Conservation (phyloP, 2,329 filamentous ascomycete species). For the Scedosporium boydii region DNA sequence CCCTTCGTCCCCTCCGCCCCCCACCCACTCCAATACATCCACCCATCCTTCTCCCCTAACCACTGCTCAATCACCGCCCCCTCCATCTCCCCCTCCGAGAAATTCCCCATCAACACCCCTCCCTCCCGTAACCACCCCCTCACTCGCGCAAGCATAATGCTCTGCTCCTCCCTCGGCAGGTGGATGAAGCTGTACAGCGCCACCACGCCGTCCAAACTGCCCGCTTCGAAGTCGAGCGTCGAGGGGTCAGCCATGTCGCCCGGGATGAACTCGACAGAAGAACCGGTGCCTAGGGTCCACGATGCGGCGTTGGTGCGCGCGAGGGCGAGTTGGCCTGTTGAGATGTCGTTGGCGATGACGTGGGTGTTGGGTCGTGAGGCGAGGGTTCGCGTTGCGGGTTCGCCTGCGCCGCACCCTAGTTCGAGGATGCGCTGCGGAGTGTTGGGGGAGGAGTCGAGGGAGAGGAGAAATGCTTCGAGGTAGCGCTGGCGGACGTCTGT, state of each 20-base stretch:
- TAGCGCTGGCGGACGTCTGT: slow-evolving; percentile 22
- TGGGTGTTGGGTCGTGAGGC: slow-evolving; percentile 8
- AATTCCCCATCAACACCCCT: slow-evolving; percentile 39
- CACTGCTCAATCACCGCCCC: slow-evolving; percentile 23
- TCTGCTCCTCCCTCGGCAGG: slow-evolving; percentile 41
- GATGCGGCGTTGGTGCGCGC: slow-evolving; percentile 11
- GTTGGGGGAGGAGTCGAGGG: slow-evolving; percentile 10
- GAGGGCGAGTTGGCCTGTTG: slow-evolving; percentile 25
- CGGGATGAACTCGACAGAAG: slow-evolving; percentile 16
- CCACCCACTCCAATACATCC: slow-evolving; percentile 35
- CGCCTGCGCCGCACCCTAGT: slow-evolving; percentile 31
- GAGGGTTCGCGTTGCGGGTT: slow-evolving; percentile 24
- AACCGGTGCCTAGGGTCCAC: slow-evolving; percentile 13
- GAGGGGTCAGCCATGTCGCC: slow-evolving; percentile 26
- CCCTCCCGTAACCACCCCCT: slow-evolving; percentile 39
- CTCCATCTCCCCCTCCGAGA: slow-evolving; percentile 21
- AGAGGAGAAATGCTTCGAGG: slow-evolving; percentile 20
- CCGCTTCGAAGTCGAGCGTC: slow-evolving; percentile 19
- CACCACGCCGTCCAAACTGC: slow-evolving; percentile 35
- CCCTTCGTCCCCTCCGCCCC: slow-evolving; percentile 23
- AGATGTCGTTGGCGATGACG: slow-evolving; percentile 32
- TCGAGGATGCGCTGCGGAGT: slow-evolving; percentile 19
- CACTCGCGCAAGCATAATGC: slow-evolving; percentile 31
- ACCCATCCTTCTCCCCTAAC: slow-evolving; percentile 26
- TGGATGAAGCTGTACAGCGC: slow-evolving; percentile 48